These are phyloP conservation scores for Scytalidium sp. DNA, from an alignment of 2,329 filamentous ascomycete species.

Conservation along the genomic window DNA sequence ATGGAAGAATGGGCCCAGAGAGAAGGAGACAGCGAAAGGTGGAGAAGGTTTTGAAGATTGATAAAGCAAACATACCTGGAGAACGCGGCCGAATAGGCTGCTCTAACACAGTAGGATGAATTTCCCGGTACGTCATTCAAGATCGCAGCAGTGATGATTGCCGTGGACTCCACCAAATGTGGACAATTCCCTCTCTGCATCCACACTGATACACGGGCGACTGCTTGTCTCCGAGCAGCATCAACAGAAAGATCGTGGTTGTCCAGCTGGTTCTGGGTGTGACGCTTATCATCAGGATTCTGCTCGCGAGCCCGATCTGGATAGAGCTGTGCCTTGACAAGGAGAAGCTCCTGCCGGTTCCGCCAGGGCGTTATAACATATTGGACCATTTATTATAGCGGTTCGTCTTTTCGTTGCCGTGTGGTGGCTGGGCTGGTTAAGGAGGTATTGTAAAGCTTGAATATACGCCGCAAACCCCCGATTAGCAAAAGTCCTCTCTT, in stretches of 20 bases:
- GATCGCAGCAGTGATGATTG: conserved; percentile 66
- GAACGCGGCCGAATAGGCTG: conserved; percentile 73
- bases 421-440: too few relatives aligned
- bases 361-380: conserved; percentile 76
- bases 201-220: conserved; percentile 63
- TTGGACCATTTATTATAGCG: conserved; percentile 54
- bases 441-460: too few relatives aligned
- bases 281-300: conserved; percentile 6
- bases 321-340: conserved; percentile 65
- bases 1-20: background rate
- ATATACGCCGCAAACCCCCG: too few relatives aligned
- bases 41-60: conserved; percentile 1
- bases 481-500: too few relatives aligned
- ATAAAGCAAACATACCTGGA: conserved; percentile 54
- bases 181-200: conserved; percentile 72
- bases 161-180: conserved; percentile 76
- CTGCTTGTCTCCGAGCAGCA: conserved; percentile 42
- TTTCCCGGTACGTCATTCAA: conserved; percentile 53
- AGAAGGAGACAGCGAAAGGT: background rate
- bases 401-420: too few relatives aligned
- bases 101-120: conserved; percentile 55
- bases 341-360: conserved; percentile 60
- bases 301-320: conserved; percentile 23
- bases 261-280: too few relatives aligned
- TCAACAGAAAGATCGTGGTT: too few relatives aligned